Conservation (phyloP, 257 asterid genomes). For the Solanum etuberosum region DNA sequence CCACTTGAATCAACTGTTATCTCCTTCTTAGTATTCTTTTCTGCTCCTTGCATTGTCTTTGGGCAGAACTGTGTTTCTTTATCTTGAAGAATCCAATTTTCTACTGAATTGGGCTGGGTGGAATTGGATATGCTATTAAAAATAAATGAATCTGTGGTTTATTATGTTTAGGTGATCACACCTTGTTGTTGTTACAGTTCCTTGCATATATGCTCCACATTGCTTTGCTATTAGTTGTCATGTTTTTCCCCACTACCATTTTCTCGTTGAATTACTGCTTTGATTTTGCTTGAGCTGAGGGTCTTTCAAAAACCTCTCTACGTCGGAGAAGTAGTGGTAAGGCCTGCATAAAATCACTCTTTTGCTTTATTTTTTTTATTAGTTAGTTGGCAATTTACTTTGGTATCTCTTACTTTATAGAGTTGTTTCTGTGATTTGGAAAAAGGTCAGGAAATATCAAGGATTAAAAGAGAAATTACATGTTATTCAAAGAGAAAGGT, state of each 20-base stretch:
- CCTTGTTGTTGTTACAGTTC: background rate
- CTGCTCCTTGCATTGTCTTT: background rate
- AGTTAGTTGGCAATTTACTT: background rate
- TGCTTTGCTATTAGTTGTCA: background rate
- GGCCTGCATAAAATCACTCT: background rate
- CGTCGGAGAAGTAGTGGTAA: background rate
- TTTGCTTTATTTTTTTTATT: background rate
- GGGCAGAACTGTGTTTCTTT: background rate
- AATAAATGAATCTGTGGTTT: background rate
- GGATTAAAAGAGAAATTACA: background rate
- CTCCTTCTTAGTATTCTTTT: background rate
- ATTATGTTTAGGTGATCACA: background rate
- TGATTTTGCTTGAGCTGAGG: background rate
- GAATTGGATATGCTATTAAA: background rate
- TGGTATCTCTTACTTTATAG: background rate
- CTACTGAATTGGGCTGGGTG: background rate
- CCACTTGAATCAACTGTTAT: background rate
- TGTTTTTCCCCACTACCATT: background rate
- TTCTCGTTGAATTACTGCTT: background rate
- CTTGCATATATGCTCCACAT: background rate
- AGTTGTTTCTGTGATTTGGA: background rate
- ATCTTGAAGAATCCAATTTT: background rate
- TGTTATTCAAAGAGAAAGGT: background rate
- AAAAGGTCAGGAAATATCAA: background rate
- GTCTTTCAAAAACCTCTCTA: background rate